Conservation (phyloP, 2,329 filamentous ascomycete species). For the Venturia aucupariae region DNA sequence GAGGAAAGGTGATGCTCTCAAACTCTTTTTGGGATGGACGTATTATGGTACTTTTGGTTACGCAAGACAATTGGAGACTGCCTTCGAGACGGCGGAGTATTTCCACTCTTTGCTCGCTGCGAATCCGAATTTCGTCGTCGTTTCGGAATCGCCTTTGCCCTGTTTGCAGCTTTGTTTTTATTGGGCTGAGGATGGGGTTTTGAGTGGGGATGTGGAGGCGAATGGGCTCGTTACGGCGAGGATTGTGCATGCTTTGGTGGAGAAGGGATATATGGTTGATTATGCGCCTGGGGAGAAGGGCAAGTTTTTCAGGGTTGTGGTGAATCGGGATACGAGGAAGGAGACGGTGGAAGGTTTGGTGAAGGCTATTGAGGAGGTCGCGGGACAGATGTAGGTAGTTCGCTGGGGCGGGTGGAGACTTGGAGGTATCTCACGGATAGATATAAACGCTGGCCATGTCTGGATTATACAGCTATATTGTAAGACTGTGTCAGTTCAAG, state of each 20-base stretch:
- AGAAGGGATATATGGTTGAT: constrained; percentile 60
- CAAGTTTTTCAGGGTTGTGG: constrained; percentile 60
- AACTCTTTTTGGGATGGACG: constrained; percentile 79
- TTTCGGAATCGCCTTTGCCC: constrained; percentile 68
- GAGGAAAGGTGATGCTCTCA: constrained; percentile 73
- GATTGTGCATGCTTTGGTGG: constrained; percentile 46
- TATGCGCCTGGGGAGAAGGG: constrained; percentile 53
- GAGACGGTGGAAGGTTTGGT: constrained; percentile 56
- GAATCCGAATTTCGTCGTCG: constrained; percentile 55
- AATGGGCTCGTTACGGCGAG: constrained; percentile 49
- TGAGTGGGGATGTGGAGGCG: constrained; percentile 35
- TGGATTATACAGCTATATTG: neutral
- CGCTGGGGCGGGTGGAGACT: neutral
- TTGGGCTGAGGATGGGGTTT: constrained; percentile 52
- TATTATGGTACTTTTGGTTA: constrained; percentile 79
- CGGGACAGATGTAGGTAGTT: constrained; percentile 14
- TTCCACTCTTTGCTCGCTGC: constrained; percentile 52
- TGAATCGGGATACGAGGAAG: constrained; percentile 51
- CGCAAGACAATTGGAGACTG: constrained; percentile 51
- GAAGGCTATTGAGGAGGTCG: constrained; percentile 45
- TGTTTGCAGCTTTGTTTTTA: constrained; percentile 97
- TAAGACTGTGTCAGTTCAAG: neutral
- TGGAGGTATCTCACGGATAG: too few species aligned
- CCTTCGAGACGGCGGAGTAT: constrained; percentile 61
- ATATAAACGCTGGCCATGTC: neutral